These are phyloP conservation scores for Periconia digitata DNA, from an alignment of 2,329 filamentous ascomycete species.

Conservation along the genomic window DNA sequence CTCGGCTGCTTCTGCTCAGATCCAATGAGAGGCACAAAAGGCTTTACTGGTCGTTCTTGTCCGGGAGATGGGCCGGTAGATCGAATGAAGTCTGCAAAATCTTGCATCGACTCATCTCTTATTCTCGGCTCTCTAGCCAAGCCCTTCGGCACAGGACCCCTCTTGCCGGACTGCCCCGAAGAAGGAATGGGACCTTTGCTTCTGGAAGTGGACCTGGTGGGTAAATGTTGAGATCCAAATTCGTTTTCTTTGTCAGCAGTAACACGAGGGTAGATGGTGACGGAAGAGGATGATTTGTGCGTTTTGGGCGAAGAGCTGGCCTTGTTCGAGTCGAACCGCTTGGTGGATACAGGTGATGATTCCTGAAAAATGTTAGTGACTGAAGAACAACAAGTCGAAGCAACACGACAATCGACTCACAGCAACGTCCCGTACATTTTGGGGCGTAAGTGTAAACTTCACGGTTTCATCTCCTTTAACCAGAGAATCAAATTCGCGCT, in stretches of 20 bases:
- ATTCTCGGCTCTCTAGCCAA: constrained; percentile 72
- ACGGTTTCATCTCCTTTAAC: constrained; percentile 52
- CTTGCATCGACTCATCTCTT: constrained; percentile 69
- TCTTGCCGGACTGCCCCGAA: constrained; percentile 16
- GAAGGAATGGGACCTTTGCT: constrained; percentile 26
- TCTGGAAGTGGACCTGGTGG: constrained; percentile 24
- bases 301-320: background rate
- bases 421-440: constrained; percentile 48
- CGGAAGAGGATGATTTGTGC: constrained; percentile 20
- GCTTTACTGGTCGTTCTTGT: constrained; percentile 35
- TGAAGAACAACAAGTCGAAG: background rate
- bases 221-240: constrained; percentile 29
- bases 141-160: constrained; percentile 28
- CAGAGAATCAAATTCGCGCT: constrained; percentile 51
- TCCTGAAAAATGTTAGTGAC: constrained; percentile 22
- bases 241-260: constrained; percentile 30
- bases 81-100: constrained; percentile 88
- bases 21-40: constrained; percentile 32
- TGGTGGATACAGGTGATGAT: constrained; percentile 16
- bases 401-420: constrained; percentile 35
- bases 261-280: constrained; percentile 36
- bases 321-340: constrained; percentile 11
- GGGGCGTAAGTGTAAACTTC: constrained; percentile 54
- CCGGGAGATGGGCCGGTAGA: constrained; percentile 66
- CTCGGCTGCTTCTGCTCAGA: constrained; percentile 12